Evolutionary conservation across 305 asterid genomes (phyloP), one percentile per base, ranked within the genome.

Genomic region (Rubia peregrina): DNA sequence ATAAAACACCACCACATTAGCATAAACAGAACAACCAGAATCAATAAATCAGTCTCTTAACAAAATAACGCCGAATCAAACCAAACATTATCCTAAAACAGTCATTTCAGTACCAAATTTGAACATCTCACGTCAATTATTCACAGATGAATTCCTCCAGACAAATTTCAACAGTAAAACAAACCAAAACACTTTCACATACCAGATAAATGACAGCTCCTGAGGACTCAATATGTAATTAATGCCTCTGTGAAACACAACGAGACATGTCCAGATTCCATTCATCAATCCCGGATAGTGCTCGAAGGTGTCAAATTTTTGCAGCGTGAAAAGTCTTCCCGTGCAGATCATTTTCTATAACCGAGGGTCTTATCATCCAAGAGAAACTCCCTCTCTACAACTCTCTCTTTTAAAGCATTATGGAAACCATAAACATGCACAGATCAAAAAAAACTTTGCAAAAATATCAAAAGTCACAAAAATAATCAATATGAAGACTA

Each of bases 181-280:
- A 33, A 33, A 33, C 38, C 38, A 33, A 33, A 33, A 33, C 4
- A 3, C 38, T 2, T 11, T 62, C 38, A 8, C 24, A 51, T 43
- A 81, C 83, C 81, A 68, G 67, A 12, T 4, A n/a, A 75, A 57
- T 6, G 71, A 60, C 12, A 81, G 67, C 36, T 65, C 51, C 26
- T 65, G 40, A 44, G 80, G 77, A 70, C 72, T 61, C 69, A 2
- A 16, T 49, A 55, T 2, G 5, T 43, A 7, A 17, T 17, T 30
- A 8, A 33, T 17, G 9, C 65, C 51, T 7, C 43, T 40, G 43
- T 78, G 64, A 26, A 78, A 81, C 16, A 70, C 75, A 56, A 61
- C 65, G 61, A 75, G 64, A 71, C 80, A 78, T 21, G 69, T 62
- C 80, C 85, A 78, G n/a, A 73, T 77, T 10, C 83, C 85, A 56